Conservation (phyloP, 768 basidiomycete species). For the Symmetrospora coprosmae region DNA sequence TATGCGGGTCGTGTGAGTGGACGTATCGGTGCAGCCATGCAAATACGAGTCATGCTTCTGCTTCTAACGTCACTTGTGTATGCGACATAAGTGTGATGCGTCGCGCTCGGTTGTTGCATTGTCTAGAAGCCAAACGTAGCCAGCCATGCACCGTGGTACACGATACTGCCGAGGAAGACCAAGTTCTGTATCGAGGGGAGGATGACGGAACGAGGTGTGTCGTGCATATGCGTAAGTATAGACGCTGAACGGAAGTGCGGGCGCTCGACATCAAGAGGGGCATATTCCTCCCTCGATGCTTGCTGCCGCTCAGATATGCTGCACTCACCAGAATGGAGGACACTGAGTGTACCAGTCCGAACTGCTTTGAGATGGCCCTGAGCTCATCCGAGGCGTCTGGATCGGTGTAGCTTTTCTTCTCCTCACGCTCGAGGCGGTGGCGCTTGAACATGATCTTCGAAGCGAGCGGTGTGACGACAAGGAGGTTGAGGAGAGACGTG, state of each 20-base stretch:
- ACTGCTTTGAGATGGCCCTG: constrained; percentile 23
- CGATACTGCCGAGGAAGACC: constrained; percentile 21
- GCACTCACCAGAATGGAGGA: constrained; percentile 23
- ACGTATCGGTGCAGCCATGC: too few species aligned
- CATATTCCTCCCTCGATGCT: too few species aligned
- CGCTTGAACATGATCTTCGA: constrained; percentile 28
- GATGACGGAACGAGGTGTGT: neutral
- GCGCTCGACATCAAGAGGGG: neutral
- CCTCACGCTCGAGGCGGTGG: constrained; percentile 26
- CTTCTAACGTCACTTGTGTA: too few species aligned
- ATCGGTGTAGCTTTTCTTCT: constrained; percentile 28
- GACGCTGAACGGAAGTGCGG: too few species aligned
- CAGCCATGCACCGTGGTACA: constrained; percentile 16
- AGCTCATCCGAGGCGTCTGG: constrained; percentile 23
- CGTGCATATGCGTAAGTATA: too few species aligned
- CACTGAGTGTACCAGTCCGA: constrained; percentile 26
- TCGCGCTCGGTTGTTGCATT: too few species aligned
- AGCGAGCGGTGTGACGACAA: constrained; percentile 26
- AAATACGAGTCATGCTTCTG: too few species aligned
- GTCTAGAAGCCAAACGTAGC: constrained; percentile 21
- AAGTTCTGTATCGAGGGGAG: constrained; percentile 22
- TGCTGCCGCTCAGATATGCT: too few species aligned
- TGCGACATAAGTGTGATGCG: too few species aligned
- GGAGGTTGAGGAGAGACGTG: constrained; percentile 20
- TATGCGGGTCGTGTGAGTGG: too few species aligned